Evolutionary conservation across 2,329 filamentous ascomycete genomes (phyloP), one percentile per base, ranked within the genome.

Genomic region (Aspergillus ruber): DNA sequence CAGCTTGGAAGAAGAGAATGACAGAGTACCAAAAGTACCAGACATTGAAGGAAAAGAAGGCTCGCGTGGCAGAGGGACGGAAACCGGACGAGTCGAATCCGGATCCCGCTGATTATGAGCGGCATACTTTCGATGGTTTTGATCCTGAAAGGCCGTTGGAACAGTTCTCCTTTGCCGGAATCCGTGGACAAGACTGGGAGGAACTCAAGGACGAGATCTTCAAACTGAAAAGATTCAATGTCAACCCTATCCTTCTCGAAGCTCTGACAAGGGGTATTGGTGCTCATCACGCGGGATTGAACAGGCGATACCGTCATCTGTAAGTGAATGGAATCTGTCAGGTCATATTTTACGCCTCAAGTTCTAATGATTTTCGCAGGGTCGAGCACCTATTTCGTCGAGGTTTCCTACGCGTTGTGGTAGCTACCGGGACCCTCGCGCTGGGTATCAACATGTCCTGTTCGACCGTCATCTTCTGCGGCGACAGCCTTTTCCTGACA

Each of bases 391-490:
- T 52, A 6, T 50, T 55, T 21, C 51, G 87, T 7, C 84, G 80
- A 61, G 84, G 85, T 0, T 90, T 80, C 59, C 66, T 90, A 36
- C 77, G 79, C 6, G 82, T 85, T 1, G 81, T 90, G 23, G 76
- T 90, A 21, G 86, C 86, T 0, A 90, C 86, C 1, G 86, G 85
- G 1, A 90, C 86, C 0, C 74, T 90, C 18, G 84, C 84, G 1
- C 71, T 90, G 4, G 87, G 87, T 71, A 85, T 91, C 70, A 91
- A 88, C 57, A 88, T 88, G 84, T 87, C 87, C 8, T 90, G 86
- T 63, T 88, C 87, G 63, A 91, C 86, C 1, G 85, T 90, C 0
- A 80, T 89, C 1, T 91, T 91, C 63, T 77, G 76, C 13, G 85
- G 85, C 0, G 86, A 90, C 61, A 87, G 83, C 0, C 74, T 86